Base-by-base conservation (phyloP, 192 early-diverging fungal species). In the Backusella circina region DNA sequence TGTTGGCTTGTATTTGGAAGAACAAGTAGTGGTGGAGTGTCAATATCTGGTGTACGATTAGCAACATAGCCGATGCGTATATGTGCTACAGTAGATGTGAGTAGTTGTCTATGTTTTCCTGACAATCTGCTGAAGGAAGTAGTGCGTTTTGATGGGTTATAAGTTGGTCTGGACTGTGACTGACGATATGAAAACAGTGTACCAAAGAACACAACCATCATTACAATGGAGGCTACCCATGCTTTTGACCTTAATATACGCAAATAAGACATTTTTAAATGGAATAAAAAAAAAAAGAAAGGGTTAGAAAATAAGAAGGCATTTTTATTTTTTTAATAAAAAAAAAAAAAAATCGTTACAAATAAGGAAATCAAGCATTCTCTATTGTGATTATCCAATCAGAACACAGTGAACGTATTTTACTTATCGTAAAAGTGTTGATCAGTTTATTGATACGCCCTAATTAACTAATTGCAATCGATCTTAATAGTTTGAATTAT, bases 21-120 rank as follows among this genome's bases (percentile, higher is more conserved):
- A 13, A 80, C 32, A 30, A 80, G 41, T 15, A 80, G 23, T 6
- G 79, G 75, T 5, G 79, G 79, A 32, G 75, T 76, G n/a, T 75
- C 74, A 16, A 39, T 30, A 36, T 76, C 66, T 26, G 79, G 79
- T 21, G 79, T 80, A 13, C 79, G 70, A 31, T 80, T 80, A 12
- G 79, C 65, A 10, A 76, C 75, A 32, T 80, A 80, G 28, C 71
- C 75, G 0, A 64, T 54, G 26, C 79, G 75, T 21, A 76, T 54
- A 68, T 80, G 79, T 37, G 71, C 79, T 3, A 80, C 35, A 26
- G 71, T 65, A 5, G 76, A 72, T 16, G 37, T 32, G 9, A 69
- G 37, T 33, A 77, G 21, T 21, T 64, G 37, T 65, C 32, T 51
- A 30, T 44, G 67, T 16, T 39, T 16, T 21, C 28, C 31, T 12